Percentiles rank a stretch among this genome's conserved stretches.
These are phyloP conservation scores for Paramyrothecium roridum DNA, from an alignment of 2,329 filamentous ascomycete genomes.

Conservation along the genomic window DNA sequence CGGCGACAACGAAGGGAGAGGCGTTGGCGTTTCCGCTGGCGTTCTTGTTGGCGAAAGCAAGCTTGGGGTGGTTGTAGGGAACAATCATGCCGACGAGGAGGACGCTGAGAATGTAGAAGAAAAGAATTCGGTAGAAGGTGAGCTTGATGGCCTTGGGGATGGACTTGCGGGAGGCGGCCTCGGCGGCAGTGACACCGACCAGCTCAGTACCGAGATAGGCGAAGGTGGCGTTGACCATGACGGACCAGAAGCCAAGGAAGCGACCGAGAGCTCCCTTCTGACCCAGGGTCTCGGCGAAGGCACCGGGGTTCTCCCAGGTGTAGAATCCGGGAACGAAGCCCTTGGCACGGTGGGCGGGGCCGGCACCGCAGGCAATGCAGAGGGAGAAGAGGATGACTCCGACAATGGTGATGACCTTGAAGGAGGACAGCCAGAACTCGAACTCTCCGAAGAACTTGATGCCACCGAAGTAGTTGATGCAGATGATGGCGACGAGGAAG, in stretches of 20 bases:
- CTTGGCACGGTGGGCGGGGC: conserved; percentile 53
- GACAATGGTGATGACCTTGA: conserved; percentile 67
- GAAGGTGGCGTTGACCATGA: conserved; percentile 74
- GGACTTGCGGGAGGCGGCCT: conserved; percentile 74
- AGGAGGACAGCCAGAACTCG: conserved; percentile 59
- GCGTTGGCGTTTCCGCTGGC: conserved; percentile 33
- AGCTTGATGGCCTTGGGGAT: conserved; percentile 76
- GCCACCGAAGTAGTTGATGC: conserved; percentile 64
- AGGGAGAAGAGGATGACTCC: conserved; percentile 64
- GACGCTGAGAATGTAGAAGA: conserved; percentile 73
- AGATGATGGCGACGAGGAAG: conserved; percentile 59
- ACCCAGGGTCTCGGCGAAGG: conserved; percentile 27
- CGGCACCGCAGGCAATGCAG: conserved; percentile 62
- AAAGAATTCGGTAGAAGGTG: conserved; percentile 74
- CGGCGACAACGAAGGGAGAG: conserved; percentile 70
- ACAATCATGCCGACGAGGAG: conserved; percentile 72
- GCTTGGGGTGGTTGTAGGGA: conserved; percentile 60
- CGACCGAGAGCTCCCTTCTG: conserved; percentile 32
- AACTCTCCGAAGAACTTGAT: conserved; percentile 67
- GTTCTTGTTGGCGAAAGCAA: conserved; percentile 54
- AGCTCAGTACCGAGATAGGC: conserved; percentile 76
- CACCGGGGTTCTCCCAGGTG: conserved; percentile 62
- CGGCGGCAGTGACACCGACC: conserved; percentile 74
- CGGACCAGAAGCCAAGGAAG: conserved; percentile 66
- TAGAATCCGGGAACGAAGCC: conserved; percentile 51